Base-by-base conservation (phyloP, 306 rosid genomes). In the Citrullus colocynthis region DNA sequence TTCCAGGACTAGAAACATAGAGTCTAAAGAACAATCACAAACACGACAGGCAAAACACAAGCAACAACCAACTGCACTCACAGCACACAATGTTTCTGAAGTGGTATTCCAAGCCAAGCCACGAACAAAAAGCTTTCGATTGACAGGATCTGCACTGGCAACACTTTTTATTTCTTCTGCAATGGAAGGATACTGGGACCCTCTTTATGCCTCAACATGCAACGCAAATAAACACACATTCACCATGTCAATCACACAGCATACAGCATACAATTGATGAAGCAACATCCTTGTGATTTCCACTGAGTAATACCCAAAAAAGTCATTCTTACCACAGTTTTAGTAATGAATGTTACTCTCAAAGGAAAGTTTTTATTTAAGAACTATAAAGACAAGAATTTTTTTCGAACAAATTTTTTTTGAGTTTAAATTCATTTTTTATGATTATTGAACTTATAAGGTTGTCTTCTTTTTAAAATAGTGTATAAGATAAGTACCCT, bases 51-150 rank as follows among this genome's bases (percentile, higher is more conserved):
- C 87, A 60, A 76, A 83, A 78, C 89, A 92, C 85, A 83, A 85
- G 84, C 86, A 86, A 83, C 87, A 78, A 85, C 71, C 78, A 76
- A 82, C 54, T 75, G 72, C 96, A 92, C 96, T 90, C 96, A 92
- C 93, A 86, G 83, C 92, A 90, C 90, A 85, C 92, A 93, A 84
- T 74, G 98, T 93, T 82, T 87, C 94, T 67, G 93, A 84, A 78
- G 86, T 62, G 85, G 96, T 93, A 81, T 85, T 88, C 91, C 90
- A 86, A 44, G 96, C 87, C 95, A 93, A 88, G 86, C 93, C 91
- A 82, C 91, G 91, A 82, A 93, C 96, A 87, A 89, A 93, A 91
- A 93, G 96, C 95, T 87, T 91, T 88, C 96, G 93, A 79, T 88
- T 90, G 74, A 78, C 89, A 82, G 93, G 92, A 88, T 90, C 90